Base-by-base conservation (phyloP, 148 eudicot species). In the Chenopodium berlandieri region DNA sequence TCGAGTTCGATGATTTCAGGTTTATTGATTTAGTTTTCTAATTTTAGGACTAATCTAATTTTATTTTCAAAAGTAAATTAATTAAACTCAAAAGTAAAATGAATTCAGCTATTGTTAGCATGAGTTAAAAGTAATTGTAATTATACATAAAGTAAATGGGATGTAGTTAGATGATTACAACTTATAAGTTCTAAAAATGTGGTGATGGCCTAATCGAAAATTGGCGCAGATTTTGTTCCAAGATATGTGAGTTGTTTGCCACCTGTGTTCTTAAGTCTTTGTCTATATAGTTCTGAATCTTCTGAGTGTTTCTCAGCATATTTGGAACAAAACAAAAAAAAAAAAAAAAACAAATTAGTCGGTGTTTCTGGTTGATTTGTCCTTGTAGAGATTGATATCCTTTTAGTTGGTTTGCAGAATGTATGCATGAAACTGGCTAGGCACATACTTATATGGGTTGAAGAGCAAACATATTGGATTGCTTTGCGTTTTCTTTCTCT, bases 401-500 rank as follows among this genome's bases (percentile, higher is more conserved):
- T 81, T 78, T 83, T 81, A 86, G 82, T 75, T 78, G 78, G 70
- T 82, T 71, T 85, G 85, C 91, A 96, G 98, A 90, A 88, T 80
- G 74, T 81, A 74, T 71, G 81, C 74, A 56, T 83, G 65, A 94
- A 88, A 84, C 83, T 94, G 79, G 90, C 89, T 34, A 90, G 89
- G 69, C 92, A 94, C 86, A 86, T 23, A 23, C 25, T 23, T 94
- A 81, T 84, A 70, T 96, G 98, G 99, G 95, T 94, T 76, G 99
- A 96, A 88, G 95, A 96, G 90, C 95, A 90, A 84, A 94, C 97
- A 78, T 94, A 94, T 82, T 96, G 98, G 98, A 91, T 96, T 71
- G 98, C 98, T 78, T 88, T 84, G 62, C 94, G 98, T 47, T 96
- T 94, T 80, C 94, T 96, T 54, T 83, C 85, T 75, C 83, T 96